Base-by-base conservation (phyloP, 176 grass and related monocot species). In the Cenchrus fungigraminus region DNA sequence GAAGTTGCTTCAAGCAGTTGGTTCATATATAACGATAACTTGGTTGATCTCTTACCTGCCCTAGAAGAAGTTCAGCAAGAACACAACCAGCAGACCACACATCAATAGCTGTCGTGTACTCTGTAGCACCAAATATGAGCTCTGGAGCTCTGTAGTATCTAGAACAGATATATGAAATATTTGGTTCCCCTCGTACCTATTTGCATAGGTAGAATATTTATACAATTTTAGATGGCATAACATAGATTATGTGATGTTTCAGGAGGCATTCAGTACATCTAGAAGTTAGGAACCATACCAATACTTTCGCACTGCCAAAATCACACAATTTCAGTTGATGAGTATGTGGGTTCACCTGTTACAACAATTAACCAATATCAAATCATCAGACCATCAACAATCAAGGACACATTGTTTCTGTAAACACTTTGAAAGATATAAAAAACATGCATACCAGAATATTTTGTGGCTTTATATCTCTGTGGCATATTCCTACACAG, bases 131-230 rank as follows among this genome's bases (percentile, higher is more conserved):
- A 87, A 97, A 97, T 84, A 97, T 97, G 70, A 94, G 89, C 72
- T 97, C 94, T 71, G 94, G 94, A 73, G 94, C 94, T 94, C 94
- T 88, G 65, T 97, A 97, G 54, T 94, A 97, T 88, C 94, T 90
- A 51, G 94, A 97, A 79, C 94, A 97, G 56, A 97, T 97, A 65
- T 97, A 97, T 71, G 94, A 94, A 86, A 97, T 97, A 88, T 97
- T 97, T 47, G 89, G 89, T 86, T 97, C 94, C 16, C 94, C 94
- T 87, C 85, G 86, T 43, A 97, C 94, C 94, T 97, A 83, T 59
- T 32, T 31, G 76, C 47, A 88, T 42, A 52, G 47, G 16, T 77
- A 63, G 69, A 62, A 42, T 55, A 65, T 68, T 81, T 65, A 40
- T 40, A 65, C 22, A 77, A 88, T 12, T 87, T 80, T 65, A 79